These are phyloP conservation scores for Sporisorium graminicola DNA, from an alignment of 1,284 basidiomycete genomes.

Conservation along the genomic window DNA sequence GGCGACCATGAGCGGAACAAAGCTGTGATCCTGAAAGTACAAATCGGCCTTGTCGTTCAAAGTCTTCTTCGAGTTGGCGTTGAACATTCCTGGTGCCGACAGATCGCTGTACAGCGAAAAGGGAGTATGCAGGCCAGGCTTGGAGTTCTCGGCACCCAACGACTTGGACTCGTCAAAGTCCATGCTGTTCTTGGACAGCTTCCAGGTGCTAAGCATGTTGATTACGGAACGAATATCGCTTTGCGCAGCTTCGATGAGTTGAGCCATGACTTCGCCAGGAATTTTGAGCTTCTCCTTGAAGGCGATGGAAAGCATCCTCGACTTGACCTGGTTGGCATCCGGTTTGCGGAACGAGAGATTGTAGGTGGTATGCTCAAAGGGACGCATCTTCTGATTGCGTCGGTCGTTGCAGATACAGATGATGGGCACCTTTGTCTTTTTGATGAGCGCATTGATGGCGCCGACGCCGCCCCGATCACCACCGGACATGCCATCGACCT, in stretches of 20 bases:
- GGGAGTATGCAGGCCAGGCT: constrained; percentile 78
- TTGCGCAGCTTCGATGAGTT: constrained; percentile 87
- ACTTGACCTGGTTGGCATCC: constrained; percentile 49
- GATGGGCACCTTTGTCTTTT: constrained; percentile 95
- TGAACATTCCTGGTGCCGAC: constrained; percentile 89
- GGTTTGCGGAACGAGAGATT: constrained; percentile 74
- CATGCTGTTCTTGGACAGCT: constrained; percentile 70
- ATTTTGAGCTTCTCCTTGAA: constrained; percentile 80
- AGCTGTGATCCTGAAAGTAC: constrained; percentile 95
- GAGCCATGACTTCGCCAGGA: constrained; percentile 88
- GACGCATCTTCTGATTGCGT: constrained; percentile 88
- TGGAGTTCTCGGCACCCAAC: constrained; percentile 86
- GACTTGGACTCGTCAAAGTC: constrained; percentile 80
- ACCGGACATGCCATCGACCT: constrained; percentile 98
- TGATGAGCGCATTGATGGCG: constrained; percentile 90
- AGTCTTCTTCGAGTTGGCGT: constrained; percentile 81
- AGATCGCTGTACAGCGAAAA: constrained; percentile 75
- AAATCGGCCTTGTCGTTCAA: constrained; percentile 92
- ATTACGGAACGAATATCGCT: constrained; percentile 96
- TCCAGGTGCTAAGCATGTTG: constrained; percentile 97
- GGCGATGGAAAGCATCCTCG: constrained; percentile 82
- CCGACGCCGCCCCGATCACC: constrained; percentile 96
- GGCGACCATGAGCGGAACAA: constrained; percentile 89
- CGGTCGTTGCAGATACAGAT: constrained; percentile 98
- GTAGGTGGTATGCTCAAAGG: constrained; percentile 81